phyloP scores from a whole-genome alignment of 305 asterid genomes.

The Ruellia speciosa region DNA sequence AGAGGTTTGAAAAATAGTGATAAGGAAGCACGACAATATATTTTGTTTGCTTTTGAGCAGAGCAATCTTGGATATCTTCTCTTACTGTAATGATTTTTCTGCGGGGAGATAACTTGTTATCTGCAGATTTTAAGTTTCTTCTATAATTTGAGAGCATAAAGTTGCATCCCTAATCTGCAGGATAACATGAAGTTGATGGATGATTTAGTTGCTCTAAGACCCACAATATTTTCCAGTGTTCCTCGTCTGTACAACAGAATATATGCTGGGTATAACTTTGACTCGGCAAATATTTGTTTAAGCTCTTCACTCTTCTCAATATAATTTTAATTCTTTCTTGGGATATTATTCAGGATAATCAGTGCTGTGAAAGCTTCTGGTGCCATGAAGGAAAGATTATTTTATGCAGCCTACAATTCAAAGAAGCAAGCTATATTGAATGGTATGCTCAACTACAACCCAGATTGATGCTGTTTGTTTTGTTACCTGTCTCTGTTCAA shows the following conservation, averaged over 20 bases:
- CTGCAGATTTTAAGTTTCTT: constrained; percentile 14
- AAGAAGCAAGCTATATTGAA: constrained; percentile 84
- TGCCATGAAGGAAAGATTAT: constrained; percentile 70
- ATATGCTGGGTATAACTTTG: constrained; percentile 71
- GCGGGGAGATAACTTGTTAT: constrained; percentile 1
- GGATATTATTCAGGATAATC: constrained; percentile 47
- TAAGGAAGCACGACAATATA: not conserved
- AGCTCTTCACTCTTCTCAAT: constrained; percentile 19
- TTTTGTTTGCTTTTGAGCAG: constrained; percentile 10
- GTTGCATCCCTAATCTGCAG: constrained; percentile 41
- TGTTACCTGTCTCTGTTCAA: constrained; percentile 12
- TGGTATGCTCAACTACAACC: constrained; percentile 38
- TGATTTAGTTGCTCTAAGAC: constrained; percentile 82
- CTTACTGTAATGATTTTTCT: not conserved
- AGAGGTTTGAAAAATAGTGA: not conserved
- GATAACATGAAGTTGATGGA: constrained; percentile 93
- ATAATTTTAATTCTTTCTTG: constrained; percentile 14
- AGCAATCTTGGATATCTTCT: constrained; percentile 4
- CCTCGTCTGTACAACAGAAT: constrained; percentile 97
- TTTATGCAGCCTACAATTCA: constrained; percentile 88
- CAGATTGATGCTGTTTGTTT: constrained; percentile 13
- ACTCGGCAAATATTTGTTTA: constrained; percentile 18
- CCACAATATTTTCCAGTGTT: constrained; percentile 90
- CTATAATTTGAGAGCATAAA: constrained; percentile 18
- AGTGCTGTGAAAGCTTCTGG: constrained; percentile 85